phyloP scores from a whole-genome alignment of 2,329 filamentous ascomycete species.

The Colletotrichum abscissum region DNA sequence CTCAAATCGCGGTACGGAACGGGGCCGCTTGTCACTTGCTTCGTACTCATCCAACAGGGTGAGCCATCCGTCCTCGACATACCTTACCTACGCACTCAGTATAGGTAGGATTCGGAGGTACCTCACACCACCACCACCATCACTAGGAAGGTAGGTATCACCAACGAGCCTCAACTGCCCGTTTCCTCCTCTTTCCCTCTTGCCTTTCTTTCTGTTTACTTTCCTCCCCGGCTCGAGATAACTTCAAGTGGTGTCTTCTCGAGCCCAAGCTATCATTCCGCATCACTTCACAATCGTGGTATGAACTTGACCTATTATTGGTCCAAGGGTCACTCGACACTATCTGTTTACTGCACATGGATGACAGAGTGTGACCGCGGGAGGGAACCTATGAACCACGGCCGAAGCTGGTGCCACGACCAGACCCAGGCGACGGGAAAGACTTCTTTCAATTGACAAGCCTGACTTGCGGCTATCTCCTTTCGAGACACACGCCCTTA shows the following conservation, averaged over 20 bases:
- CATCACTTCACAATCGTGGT: background rate
- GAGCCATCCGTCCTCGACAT: background rate
- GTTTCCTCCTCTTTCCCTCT: background rate
- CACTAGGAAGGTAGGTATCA: background rate
- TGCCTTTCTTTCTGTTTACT: background rate
- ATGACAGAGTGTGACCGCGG: background rate
- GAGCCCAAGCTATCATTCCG: background rate
- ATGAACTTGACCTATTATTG: background rate
- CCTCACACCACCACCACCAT: background rate
- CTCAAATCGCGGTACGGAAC: slow-evolving; percentile 4
- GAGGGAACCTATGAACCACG: background rate
- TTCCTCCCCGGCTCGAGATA: background rate
- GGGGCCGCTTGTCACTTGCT: background rate
- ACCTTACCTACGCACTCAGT: too few species aligned
- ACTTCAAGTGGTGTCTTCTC: background rate
- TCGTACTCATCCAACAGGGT: background rate
- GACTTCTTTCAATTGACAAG: slow-evolving; percentile 12
- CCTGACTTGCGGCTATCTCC: slow-evolving; percentile 22
- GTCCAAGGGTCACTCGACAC: background rate
- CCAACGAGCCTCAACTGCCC: background rate
- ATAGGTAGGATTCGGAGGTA: too few species aligned
- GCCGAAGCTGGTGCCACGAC: background rate
- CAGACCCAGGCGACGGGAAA: slow-evolving; percentile 13
- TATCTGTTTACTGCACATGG: background rate
- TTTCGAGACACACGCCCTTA: slow-evolving; percentile 13